A percentile compares a stretch with the other conserved stretches of the same genome.
These are phyloP conservation scores for Globisporangium mamillatum DNA, from an alignment of 352 stramenopile genomes.

Conservation along the genomic window DNA sequence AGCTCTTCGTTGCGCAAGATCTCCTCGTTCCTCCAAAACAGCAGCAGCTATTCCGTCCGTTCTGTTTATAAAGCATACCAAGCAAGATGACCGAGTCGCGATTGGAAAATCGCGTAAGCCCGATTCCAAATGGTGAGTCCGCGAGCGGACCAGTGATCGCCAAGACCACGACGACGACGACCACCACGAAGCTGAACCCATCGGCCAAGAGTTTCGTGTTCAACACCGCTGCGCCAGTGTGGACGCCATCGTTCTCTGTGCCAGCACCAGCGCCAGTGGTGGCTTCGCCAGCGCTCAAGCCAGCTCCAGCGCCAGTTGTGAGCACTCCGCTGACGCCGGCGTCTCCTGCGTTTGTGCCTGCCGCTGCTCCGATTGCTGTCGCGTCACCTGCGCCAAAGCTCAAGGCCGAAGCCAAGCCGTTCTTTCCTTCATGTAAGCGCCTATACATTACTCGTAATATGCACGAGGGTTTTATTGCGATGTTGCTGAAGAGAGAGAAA, in stretches of 20 bases:
- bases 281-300: conserved; percentile 35
- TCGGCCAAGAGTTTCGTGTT: conserved; percentile 69
- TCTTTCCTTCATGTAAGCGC: conserved; percentile 17
- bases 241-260: conserved; percentile 31
- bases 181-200: conserved; percentile 52
- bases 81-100: conserved; percentile 21
- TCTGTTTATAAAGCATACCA: conserved; percentile 4
- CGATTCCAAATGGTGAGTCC: conserved; percentile 14
- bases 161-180: conserved; percentile 3
- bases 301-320: conserved; percentile 9
- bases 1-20: not conserved
- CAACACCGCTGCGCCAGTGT: conserved; percentile 44
- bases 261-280: conserved; percentile 13
- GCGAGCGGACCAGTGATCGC: conserved; percentile 10
- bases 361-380: conserved; percentile 8
- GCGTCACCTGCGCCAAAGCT: conserved; percentile 24
- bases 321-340: conserved; percentile 10
- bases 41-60: conserved; percentile 17
- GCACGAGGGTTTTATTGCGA: not conserved
- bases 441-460: not conserved
- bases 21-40: not conserved
- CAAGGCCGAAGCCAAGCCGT: conserved; percentile 24
- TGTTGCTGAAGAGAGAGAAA: not conserved
- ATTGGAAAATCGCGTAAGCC: conserved; percentile 19
- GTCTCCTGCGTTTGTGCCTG: conserved; percentile 37